Percentiles rank a stretch among this genome's conserved stretches.
phyloP scores from a whole-genome alignment of 768 basidiomycete species.

The Chalciporus pseudorubinellus region DNA sequence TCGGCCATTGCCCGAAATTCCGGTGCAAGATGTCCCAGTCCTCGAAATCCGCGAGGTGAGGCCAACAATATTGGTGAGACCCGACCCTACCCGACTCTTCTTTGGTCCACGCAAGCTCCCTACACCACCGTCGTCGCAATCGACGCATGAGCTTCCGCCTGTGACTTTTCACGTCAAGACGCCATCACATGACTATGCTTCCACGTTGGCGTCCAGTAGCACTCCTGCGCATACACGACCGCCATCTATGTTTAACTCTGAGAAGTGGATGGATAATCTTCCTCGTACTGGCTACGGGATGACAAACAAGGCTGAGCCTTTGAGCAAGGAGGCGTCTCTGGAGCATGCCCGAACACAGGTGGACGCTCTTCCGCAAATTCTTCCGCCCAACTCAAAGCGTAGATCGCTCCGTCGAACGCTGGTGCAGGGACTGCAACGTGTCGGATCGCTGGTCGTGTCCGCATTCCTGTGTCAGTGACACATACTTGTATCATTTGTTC shows the following conservation, averaged over 20 bases:
- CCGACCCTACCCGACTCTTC: constrained; percentile 19
- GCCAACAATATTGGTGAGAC: constrained; percentile 14
- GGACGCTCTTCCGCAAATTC: constrained; percentile 18
- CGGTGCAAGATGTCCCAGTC: constrained; percentile 17
- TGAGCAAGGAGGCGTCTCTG: constrained; percentile 20
- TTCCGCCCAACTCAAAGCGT: constrained; percentile 24
- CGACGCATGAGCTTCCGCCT: constrained; percentile 23
- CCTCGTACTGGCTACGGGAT: constrained; percentile 23
- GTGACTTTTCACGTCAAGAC: constrained; percentile 14
- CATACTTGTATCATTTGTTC: constrained; percentile 3
- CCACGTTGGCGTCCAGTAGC: constrained; percentile 26
- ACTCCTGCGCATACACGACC: constrained; percentile 31
- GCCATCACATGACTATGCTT: constrained; percentile 23
- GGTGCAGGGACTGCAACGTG: constrained; percentile 23
- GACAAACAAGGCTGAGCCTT: constrained; percentile 24
- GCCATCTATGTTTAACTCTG: constrained; percentile 30
- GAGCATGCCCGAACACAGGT: constrained; percentile 21
- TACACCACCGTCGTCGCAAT: constrained; percentile 28
- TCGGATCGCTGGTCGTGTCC: constrained; percentile 30
- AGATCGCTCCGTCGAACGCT: constrained; percentile 25
- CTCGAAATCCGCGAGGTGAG: constrained; percentile 19
- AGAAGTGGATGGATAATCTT: constrained; percentile 28
- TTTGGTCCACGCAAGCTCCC: constrained; percentile 31
- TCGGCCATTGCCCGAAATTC: constrained; percentile 30
- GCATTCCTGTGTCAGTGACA: constrained; percentile 32